Evolutionary conservation across 1,284 basidiomycete genomes (phyloP), one percentile per base, ranked within the genome.

Genomic region (Ustilago shanxiensis): DNA sequence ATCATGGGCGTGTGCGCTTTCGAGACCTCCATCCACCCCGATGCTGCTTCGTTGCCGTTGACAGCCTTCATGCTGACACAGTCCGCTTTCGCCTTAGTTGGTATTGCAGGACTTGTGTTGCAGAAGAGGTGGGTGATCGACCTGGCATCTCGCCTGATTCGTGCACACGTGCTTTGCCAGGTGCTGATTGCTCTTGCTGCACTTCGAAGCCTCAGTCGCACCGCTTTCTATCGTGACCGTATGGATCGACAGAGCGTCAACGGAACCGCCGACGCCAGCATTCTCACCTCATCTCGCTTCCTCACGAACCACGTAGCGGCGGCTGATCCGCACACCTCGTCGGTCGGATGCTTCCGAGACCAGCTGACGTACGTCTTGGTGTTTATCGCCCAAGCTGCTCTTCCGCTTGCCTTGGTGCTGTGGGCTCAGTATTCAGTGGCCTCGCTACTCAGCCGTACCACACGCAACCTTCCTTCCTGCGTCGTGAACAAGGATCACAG

Each of bases 311-410:
- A 57, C 0, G 26, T 20, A 20, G 29, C 45, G 7, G 44, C 37
- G 18, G 29, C 26, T 1, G 62, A 72, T 33, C 66, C 75, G 13
- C 79, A 81, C 59, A 49, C 44, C n/a, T 74, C 78, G 24, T 33
- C 10, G 22, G 79, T 81, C 31, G 79, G 79, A 29, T 66, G 60
- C 13, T 60, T 77, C 26, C 47, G 54, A 26, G 67, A 73, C 29
- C 70, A 76, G 47, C 13, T 80, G 33, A 81, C 72, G 9, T 75
- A 81, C 31, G 20, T 80, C 1, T 60, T 69, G 50, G 73, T 81
- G 47, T 80, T 81, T 54, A 6, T 78, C n/a, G 77, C 70, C 9
- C 79, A 81, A 49, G 79, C 79, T 14, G 78, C 78, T 11, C 33
- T 71, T 11, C 79, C 79, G 7, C 52, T 81, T 16, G 57, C 67